Evolutionary conservation across 2,329 filamentous ascomycete species (phyloP), one percentile per base, ranked within the genome.

Genomic region (Fusarium sp.): DNA sequence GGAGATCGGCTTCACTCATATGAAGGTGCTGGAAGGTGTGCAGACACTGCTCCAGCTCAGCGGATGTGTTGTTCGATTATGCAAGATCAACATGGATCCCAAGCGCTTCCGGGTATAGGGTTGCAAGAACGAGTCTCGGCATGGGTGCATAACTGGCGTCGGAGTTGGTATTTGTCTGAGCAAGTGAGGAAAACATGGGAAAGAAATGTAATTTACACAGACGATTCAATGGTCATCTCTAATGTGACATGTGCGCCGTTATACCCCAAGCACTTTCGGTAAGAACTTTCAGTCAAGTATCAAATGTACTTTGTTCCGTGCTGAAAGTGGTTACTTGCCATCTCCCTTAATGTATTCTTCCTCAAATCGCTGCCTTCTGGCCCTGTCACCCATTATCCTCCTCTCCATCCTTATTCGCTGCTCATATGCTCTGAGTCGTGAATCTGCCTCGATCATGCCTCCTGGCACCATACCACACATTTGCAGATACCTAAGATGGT

Each of bases 1-100:
- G 82, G 96, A 97, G 81, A 99, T 99, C 79, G 96, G 96, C 53
- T 98, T 98, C 80, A 97, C 96, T 4, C 96, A 99, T 77, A 99
- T 99, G 96, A 94, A 96, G 78, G 95, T 99, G 56, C 83, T 99
- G n/a, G 96, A 99, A 77, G 96, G 96, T 30, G 93, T 99, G 23
- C 95, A 98, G 81, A 97, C 95, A 9, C 86, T 97, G 66, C 85
- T 99, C 60, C 96, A 99, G 80, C 85, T 99, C 45, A 96, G 93
- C 75, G 96, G 95, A 13, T 98, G 95, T 77, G 86, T 99, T 22
- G 94, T 93, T 17, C 90, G 95, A 73, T 84, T 99, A 57, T 96
- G 93, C 82, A 97, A 92, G 83, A 90, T 98, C 78, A 97, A 97
- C 79, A 98, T 99, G 95, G 92, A 97, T 75, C 92, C 93, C 4